Conservation (phyloP, 768 basidiomycete species). For the Boletus subparvulus region DNA sequence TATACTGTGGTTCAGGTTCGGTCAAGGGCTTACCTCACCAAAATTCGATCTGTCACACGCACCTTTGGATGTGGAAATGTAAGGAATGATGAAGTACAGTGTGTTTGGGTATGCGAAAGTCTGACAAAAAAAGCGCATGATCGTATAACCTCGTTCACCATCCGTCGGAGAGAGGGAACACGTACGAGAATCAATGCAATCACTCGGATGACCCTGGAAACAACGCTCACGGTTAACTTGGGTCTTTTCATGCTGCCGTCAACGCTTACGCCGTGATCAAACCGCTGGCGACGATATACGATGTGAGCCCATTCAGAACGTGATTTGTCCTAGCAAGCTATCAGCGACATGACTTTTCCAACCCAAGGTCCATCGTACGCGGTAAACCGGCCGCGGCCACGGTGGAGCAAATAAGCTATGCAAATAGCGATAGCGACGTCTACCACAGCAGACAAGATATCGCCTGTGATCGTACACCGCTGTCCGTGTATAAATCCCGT, state of each 20-base stretch:
- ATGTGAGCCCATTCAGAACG: not conserved
- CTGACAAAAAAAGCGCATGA: not conserved
- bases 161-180: not conserved
- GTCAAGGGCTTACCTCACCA: not conserved
- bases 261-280: not conserved
- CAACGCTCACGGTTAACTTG: not conserved
- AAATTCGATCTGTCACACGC: not conserved
- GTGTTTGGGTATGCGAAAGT: not conserved
- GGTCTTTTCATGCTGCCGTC: no score
- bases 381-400: not conserved
- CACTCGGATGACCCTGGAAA: not conserved
- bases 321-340: not conserved
- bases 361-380: not conserved
- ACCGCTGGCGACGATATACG: not conserved
- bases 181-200: not conserved
- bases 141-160: not conserved
- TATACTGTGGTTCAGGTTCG: not conserved
- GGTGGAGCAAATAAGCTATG: not conserved
- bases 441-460: not conserved
- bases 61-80: not conserved
- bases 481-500: not conserved
- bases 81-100: not conserved
- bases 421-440: not conserved
- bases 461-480: not conserved
- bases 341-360: not conserved